These are phyloP conservation scores for Hypoxylon lenormandii DNA, from an alignment of 495 filamentous ascomycete genomes.

Conservation along the genomic window DNA sequence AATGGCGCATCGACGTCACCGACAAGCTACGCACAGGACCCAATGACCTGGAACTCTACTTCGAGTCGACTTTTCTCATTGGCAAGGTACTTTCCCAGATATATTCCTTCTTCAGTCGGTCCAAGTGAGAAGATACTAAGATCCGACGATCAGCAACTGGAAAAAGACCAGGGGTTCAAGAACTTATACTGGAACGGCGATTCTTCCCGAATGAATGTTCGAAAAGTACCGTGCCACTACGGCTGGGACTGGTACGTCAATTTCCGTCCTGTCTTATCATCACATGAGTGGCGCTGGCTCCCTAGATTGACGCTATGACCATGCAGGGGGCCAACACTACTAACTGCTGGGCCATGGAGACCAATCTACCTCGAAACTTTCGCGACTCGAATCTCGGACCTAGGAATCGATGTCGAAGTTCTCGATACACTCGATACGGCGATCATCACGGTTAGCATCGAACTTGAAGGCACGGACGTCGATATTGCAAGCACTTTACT, in stretches of 20 bases:
- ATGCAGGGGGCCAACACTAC: constrained; percentile 68
- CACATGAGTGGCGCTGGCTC: no score
- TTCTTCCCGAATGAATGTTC: constrained; percentile 39
- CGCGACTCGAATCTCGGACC: constrained; percentile 65
- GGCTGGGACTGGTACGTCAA: constrained; percentile 78
- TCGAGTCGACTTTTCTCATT: no score
- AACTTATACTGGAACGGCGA: no score
- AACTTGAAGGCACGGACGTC: constrained; percentile 55
- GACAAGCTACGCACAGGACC: constrained; percentile 1
- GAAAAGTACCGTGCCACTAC: constrained; percentile 61
- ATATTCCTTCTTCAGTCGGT: no score
- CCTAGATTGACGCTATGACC: no score
- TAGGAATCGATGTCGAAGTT: constrained; percentile 66
- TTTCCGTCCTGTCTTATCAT: no score
- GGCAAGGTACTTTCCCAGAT: no score
- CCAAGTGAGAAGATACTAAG: no score
- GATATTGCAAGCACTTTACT: constrained; percentile 11
- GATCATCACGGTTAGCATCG: constrained; percentile 56
- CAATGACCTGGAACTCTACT: no score
- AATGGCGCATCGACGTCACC: constrained; percentile 59
- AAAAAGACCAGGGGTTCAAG: no score
- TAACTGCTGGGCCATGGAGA: constrained; percentile 81
- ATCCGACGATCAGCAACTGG: no score
- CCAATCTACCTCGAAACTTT: constrained; percentile 74
- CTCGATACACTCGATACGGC: constrained; percentile 57